Evolutionary conservation across 129 eudicot species (phyloP), one percentile per base, ranked within the genome.

Genomic region (Oenanthe sinensis): DNA sequence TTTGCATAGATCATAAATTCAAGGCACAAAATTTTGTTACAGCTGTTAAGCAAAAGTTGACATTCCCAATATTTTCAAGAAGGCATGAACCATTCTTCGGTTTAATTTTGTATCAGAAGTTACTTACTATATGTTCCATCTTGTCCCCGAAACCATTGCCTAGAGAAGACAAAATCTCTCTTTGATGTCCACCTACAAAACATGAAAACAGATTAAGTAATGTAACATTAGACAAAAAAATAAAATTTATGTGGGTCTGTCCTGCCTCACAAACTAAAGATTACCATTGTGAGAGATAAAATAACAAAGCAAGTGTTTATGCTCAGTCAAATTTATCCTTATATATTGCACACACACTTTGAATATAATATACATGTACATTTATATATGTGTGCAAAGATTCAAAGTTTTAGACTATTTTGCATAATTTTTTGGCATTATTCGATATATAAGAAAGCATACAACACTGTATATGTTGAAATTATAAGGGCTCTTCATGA

Each of bases 61-160:
- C 55, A 49, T 16, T 49, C 22, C 26, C 63, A 22, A 19, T 19
- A n/a, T n/a, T n/a, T 58, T 58, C 33, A 58, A 58, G 15, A 58
- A 58, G 67, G 67, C 1, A 3, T 46, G 4, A 54, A 39, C 26
- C 9, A 58, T 11, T 55, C 11, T 22, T 55, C 42, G 43, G 70
- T 46, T 42, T 24, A 62, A 63, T 36, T 71, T 2, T 75, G 74
- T 42, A 40, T n/a, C 74, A 76, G 58, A 78, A 16, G 48, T 70
- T 33, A 55, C 98, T 87, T 84, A 96, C 99, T 96, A 63, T 88
- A 96, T 82, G 97, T 87, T 83, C 99, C 99, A 85, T 96, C 97
- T 90, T 96, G 99, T 60, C 97, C 97, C 54, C 89, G 92, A 85
- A 96, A 96, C 99, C 99, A 96, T 83, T 92, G 97, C 85, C 99